Evolutionary conservation across 805 yeast genomes (phyloP).

Genomic region (Candida orba): DNA sequence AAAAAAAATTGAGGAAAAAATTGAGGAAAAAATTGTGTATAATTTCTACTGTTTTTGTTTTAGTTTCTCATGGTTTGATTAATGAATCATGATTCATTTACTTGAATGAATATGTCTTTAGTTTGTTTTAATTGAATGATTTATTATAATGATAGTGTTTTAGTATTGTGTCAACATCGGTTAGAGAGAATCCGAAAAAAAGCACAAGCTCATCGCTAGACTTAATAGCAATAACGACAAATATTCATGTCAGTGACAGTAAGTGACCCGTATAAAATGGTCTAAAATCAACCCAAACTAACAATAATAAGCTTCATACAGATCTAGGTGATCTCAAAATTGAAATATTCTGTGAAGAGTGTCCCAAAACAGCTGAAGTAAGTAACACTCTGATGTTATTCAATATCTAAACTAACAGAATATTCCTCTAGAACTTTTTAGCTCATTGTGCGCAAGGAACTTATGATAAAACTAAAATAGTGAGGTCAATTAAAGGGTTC

Average conservation of each 20-base stretch:
- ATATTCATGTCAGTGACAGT: slow-evolving; percentile 19
- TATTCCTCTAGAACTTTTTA: slow-evolving; percentile 29
- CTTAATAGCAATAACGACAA: too few species aligned
- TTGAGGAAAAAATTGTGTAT: background rate
- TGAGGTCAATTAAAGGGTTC: slow-evolving; percentile 62
- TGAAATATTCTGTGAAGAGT: slow-evolving; percentile 31
- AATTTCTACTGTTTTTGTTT: too few species aligned
- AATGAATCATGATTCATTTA: too few species aligned
- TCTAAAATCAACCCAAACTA: background rate
- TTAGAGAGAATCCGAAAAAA: too few species aligned
- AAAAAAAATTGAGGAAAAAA: background rate
- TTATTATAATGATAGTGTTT: too few species aligned
- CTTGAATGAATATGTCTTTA: too few species aligned
- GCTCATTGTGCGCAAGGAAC: slow-evolving; percentile 40
- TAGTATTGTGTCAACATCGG: too few species aligned
- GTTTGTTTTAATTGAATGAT: too few species aligned
- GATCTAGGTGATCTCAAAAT: slow-evolving; percentile 32
- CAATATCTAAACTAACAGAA: background rate
- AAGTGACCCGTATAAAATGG: background rate
- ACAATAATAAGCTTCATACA: slow-evolving; percentile 27
- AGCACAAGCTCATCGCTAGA: too few species aligned
- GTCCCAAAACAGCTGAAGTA: slow-evolving; percentile 33
- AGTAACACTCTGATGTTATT: slow-evolving; percentile 6
- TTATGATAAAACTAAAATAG: slow-evolving; percentile 49
- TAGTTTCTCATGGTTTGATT: too few species aligned